Evolutionary conservation across 768 basidiomycete genomes (phyloP), one percentile per base, ranked within the genome.

Genomic region (Lactarius evosmus): DNA sequence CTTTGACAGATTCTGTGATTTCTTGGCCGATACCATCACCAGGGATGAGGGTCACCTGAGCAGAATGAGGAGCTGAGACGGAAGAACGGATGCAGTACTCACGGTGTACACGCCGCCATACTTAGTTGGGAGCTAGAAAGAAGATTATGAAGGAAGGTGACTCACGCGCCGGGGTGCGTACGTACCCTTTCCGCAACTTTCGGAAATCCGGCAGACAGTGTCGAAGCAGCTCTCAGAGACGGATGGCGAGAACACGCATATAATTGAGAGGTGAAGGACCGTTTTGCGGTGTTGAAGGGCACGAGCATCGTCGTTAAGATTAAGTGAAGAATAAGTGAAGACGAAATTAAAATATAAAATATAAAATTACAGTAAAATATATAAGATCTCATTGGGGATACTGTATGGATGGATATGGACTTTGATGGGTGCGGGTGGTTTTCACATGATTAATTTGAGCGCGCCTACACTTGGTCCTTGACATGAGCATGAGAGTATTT

Each of bases 1-100:
- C 95, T 79, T 99, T 98, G 69, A 99, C 95, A 1, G 94, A 95
- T 78, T 96, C 93, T 64, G 96, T 93, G 73, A 99, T 93, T 79
- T 99, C 97, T 71, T 86, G 84, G 67, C 97, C 97, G 72, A 99
- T 88, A 79, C 97, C 97, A 73, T 99, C 97, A 69, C 97, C 97
- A 51, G 96, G 95, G 70, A 98, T 96, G 72, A 98, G 86, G 63
- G 95, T 98, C 70, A 97, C 93, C 92, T 94, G 74, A 40, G 58
- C 52, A 75, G 69, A 54, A 68, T 63, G 40, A 55, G 56, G 53
- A 65, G 57, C 52, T 25, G 46, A 62, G 44, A 58, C 40, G 50
- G 57, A 58, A 38, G 65, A 30, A 65, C 49, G 49, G 49, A 62
- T 8, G 41, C 55, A 16, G 29, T 74, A 25, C 87, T 67, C 70